A percentile compares a stretch with the other conserved stretches of the same genome.
Evolutionary conservation across 2,329 filamentous ascomycete genomes (phyloP).

Genomic region (Sclerotinia borealis): DNA sequence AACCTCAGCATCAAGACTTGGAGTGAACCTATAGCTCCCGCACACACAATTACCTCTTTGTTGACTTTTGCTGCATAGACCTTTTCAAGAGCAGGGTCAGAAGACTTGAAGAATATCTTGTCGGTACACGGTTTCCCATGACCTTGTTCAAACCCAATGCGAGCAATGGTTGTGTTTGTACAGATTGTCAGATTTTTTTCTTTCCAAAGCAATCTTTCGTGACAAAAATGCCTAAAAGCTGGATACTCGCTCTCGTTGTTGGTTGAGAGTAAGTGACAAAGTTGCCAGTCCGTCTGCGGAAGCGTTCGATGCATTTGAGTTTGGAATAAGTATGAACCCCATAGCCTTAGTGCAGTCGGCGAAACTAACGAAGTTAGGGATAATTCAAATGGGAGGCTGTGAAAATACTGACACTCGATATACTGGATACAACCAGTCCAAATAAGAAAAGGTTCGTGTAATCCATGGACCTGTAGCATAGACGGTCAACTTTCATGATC

Average conservation of each 20-base stretch:
- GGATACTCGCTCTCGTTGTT: conserved; percentile 13
- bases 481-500: not conserved
- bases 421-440: not conserved
- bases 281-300: conserved; percentile 7
- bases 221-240: conserved; percentile 14
- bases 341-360: not conserved
- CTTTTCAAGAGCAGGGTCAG: not conserved
- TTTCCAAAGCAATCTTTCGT: not conserved
- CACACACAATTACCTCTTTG: conserved; percentile 14
- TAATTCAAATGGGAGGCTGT: not conserved
- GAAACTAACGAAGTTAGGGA: not conserved
- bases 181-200: conserved; percentile 12
- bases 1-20: conserved; percentile 16
- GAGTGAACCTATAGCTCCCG: conserved; percentile 10
- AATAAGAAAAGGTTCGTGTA: conserved; percentile 1
- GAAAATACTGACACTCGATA: conserved; percentile 3
- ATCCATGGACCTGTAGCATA: not conserved
- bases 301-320: conserved; percentile 7
- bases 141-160: not conserved
- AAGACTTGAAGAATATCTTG: conserved; percentile 3
- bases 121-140: not conserved
- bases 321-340: not conserved
- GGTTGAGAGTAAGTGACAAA: conserved; percentile 7
- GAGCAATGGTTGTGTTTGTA: conserved; percentile 6
- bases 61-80: conserved; percentile 1